A percentile compares a stretch with the other conserved stretches of the same genome.
Conservation (phyloP, 1,284 basidiomycete species). For the Ustilago cynodontis region DNA sequence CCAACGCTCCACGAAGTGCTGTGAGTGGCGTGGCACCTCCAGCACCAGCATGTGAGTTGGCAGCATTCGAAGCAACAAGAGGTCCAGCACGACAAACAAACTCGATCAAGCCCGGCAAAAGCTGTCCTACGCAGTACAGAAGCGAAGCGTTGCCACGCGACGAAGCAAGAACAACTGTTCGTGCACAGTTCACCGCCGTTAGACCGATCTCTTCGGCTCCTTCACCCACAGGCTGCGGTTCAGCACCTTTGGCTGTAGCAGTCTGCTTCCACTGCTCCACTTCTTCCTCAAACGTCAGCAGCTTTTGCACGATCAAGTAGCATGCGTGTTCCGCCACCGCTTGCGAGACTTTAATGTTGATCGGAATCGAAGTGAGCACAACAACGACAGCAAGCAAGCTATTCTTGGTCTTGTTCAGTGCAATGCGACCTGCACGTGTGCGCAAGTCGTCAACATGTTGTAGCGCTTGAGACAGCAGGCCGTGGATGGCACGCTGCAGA, state of each 20-base stretch:
- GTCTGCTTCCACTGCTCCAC: constrained; percentile 40
- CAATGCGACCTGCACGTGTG: constrained; percentile 77
- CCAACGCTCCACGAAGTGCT: constrained; percentile 75
- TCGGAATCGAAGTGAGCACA: constrained; percentile 83
- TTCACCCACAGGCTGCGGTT: constrained; percentile 49
- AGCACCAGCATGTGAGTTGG: background rate
- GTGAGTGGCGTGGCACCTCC: constrained; percentile 30
- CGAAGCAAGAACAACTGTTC: constrained; percentile 75
- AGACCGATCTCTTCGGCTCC: constrained; percentile 75
- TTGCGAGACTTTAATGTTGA: constrained; percentile 78
- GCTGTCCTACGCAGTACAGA: constrained; percentile 78
- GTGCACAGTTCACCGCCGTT: constrained; percentile 89
- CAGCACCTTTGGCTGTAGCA: constrained; percentile 61
- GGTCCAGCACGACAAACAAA: constrained; percentile 76
- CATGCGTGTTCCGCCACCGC: constrained; percentile 86
- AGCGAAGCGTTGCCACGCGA: constrained; percentile 76
- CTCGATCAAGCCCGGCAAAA: constrained; percentile 84
- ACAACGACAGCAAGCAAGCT: constrained; percentile 89
- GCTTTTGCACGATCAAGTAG: constrained; percentile 83
- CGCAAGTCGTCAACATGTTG: constrained; percentile 89
- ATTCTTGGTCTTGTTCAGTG: constrained; percentile 86
- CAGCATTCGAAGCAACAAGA: constrained; percentile 12
- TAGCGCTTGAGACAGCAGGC: constrained; percentile 85
- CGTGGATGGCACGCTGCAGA: constrained; percentile 78
- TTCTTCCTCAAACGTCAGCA: constrained; percentile 77